phyloP scores from a whole-genome alignment of 345 rosid species.

The Kernera saxatilis region DNA sequence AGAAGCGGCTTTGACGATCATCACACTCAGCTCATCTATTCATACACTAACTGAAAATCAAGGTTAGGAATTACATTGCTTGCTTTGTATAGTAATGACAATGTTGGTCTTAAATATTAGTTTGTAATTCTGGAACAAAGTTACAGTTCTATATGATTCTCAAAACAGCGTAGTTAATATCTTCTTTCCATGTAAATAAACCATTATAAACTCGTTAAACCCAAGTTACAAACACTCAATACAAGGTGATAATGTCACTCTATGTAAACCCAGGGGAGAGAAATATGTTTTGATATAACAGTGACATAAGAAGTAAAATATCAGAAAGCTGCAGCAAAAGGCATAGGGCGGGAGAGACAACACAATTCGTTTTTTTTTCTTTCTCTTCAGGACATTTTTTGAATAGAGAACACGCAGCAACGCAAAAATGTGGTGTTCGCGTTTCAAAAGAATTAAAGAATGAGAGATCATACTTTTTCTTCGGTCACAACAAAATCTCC shows the following conservation, averaged over 20 bases:
- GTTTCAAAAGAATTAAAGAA: conserved; percentile 8
- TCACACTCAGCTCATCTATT: not conserved
- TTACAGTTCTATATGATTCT: not conserved
- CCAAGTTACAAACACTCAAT: conserved; percentile 3
- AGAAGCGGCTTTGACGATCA: not conserved
- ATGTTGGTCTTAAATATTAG: not conserved
- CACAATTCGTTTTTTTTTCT: not conserved
- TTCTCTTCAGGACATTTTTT: not conserved
- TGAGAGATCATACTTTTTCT: not conserved
- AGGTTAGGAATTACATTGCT: conserved; percentile 16
- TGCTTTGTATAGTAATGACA: not conserved
- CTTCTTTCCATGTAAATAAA: conserved; percentile 15
- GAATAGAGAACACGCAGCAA: not conserved
- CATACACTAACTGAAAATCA: not conserved
- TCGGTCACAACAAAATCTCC: conserved; percentile 57
- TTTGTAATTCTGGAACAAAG: not conserved
- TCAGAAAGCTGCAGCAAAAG: not conserved
- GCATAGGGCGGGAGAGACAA: not conserved
- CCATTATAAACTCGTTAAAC: not conserved
- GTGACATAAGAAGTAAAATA: not conserved
- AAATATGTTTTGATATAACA: not conserved
- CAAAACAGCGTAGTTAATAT: not conserved
- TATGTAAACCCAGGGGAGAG: not conserved
- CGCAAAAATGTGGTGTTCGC: conserved; percentile 7
- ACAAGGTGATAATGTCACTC: not conserved